These are phyloP conservation scores for Gnomoniopsis sp. DNA, from an alignment of 2,329 filamentous ascomycete species.

Conservation along the genomic window DNA sequence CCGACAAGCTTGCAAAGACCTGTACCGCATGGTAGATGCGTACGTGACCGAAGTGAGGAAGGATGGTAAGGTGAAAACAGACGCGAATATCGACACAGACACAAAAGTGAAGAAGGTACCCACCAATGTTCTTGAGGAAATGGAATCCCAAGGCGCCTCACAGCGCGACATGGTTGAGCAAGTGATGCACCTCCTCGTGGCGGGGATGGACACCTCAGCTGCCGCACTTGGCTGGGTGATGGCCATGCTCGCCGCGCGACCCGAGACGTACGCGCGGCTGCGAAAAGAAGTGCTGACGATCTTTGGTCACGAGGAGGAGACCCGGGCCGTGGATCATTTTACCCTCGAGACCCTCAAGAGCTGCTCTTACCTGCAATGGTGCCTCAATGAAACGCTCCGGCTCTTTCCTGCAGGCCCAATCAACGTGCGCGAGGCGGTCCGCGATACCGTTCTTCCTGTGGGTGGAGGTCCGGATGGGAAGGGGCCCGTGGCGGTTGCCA, in stretches of 20 bases:
- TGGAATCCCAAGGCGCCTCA: conserved; percentile 31
- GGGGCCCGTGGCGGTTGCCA: conserved; percentile 33
- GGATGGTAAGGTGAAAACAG: conserved; percentile 42
- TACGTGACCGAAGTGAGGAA: conserved; percentile 56
- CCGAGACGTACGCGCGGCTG: conserved; percentile 37
- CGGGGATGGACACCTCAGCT: conserved; percentile 52
- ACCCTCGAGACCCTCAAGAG: conserved; percentile 17
- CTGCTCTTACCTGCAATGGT: conserved; percentile 19
- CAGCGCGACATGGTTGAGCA: conserved; percentile 18
- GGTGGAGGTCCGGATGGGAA: conserved; percentile 37
- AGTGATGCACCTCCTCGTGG: conserved; percentile 44
- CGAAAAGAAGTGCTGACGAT: conserved; percentile 35
- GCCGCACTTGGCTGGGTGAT: conserved; percentile 45
- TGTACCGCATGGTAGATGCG: conserved; percentile 63
- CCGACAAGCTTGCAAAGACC: conserved; percentile 56
- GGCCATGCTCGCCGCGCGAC: conserved; percentile 36
- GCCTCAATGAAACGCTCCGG: conserved; percentile 31
- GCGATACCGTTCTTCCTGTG: conserved; percentile 37
- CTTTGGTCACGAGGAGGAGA: conserved; percentile 43
- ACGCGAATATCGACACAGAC: conserved; percentile 14
- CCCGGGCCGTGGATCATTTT: background rate
- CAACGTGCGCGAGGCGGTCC: conserved; percentile 37
- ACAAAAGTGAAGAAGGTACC: conserved; percentile 20
- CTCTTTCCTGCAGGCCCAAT: conserved; percentile 40
- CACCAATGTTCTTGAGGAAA: conserved; percentile 43